Conservation (phyloP, 441 rosid genomes). For the Populus hybrid region DNA sequence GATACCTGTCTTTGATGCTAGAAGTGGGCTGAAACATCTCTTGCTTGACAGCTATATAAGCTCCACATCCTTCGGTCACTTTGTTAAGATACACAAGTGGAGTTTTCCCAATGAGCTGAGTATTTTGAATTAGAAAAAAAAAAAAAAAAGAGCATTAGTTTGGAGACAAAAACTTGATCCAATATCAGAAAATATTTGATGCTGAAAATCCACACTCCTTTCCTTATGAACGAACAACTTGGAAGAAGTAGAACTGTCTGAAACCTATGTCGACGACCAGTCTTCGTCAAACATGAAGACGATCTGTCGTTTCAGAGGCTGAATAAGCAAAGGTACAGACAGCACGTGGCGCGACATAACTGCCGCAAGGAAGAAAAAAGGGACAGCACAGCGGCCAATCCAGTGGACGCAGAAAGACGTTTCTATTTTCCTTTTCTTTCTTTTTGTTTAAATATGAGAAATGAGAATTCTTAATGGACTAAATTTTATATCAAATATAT, state of each 20-base stretch:
- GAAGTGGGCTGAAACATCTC: constrained; percentile 91
- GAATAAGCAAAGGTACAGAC: not conserved
- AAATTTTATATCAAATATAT: too few relatives aligned
- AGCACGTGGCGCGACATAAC: not conserved
- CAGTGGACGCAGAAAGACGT: not conserved
- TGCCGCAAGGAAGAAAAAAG: not conserved
- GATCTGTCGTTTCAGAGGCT: not conserved
- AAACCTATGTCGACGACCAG: not conserved
- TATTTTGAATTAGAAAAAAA: not conserved
- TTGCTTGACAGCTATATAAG: constrained; percentile 79
- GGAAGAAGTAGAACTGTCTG: not conserved
- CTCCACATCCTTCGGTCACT: constrained; percentile 87
- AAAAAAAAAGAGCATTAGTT: not conserved
- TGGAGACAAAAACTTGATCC: not conserved
- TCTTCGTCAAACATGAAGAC: not conserved
- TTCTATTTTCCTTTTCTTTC: not conserved
- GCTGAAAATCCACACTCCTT: not conserved
- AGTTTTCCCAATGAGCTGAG: constrained; percentile 75
- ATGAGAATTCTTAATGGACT: not conserved
- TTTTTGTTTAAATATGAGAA: too few relatives aligned
- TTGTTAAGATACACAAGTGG: constrained; percentile 80
- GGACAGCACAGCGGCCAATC: not conserved
- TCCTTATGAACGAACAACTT: not conserved
- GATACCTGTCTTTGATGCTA: constrained; percentile 86
- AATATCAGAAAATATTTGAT: too few relatives aligned